Conservation (phyloP, 345 rosid genomes). For the Dipteronia sinensis region DNA sequence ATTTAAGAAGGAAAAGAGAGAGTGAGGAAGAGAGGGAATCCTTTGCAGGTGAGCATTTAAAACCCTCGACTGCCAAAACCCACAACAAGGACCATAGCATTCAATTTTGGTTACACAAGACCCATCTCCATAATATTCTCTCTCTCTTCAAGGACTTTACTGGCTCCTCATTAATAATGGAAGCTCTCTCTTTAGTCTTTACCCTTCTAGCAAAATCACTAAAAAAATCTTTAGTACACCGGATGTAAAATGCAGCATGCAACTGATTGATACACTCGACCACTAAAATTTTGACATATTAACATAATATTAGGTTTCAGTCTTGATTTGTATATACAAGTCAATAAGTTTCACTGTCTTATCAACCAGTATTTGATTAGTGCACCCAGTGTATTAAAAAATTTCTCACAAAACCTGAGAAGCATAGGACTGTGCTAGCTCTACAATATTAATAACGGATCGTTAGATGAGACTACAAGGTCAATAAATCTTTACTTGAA, state of each 20-base stretch:
- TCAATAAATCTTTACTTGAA: not conserved
- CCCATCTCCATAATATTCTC: constrained; percentile 25
- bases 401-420: not conserved
- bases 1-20: constrained; percentile 21
- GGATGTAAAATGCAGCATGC: no score
- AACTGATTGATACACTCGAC: no score
- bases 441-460: constrained; percentile 21
- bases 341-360: no score
- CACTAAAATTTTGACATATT: no score
- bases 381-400: no score
- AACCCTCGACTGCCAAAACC: constrained; percentile 30
- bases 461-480: constrained; percentile 15
- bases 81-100: constrained; percentile 35
- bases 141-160: not conserved
- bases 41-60: constrained; percentile 35
- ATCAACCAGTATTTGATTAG: no score
- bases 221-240: no score
- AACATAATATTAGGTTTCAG: no score
- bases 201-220: constrained; percentile 10
- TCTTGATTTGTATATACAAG: no score
- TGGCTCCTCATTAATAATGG: constrained; percentile 3
- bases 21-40: not conserved
- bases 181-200: not conserved
- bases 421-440: constrained; percentile 10
- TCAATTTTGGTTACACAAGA: constrained; percentile 27